These are phyloP conservation scores for Kurtzmaniella quercitrusa DNA, from an alignment of 1,139 yeast genomes.

Conservation along the genomic window DNA sequence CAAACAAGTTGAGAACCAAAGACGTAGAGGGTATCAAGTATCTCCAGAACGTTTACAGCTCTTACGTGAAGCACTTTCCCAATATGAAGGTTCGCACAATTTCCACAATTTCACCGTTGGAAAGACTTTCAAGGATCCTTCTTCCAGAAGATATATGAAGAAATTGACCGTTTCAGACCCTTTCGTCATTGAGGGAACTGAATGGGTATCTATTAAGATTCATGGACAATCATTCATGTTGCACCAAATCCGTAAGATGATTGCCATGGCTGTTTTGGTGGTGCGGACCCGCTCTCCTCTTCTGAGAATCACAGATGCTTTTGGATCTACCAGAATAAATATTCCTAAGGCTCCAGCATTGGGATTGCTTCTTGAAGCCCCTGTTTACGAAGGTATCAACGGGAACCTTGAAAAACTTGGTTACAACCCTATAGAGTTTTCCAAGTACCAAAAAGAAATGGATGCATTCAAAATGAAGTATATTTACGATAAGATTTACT, in stretches of 20 bases:
- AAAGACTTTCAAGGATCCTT: constrained; percentile 79
- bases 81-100: constrained; percentile 84
- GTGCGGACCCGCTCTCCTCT: constrained; percentile 84
- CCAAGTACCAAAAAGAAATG: constrained; percentile 65
- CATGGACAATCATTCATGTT: constrained; percentile 99
- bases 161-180: constrained; percentile 82
- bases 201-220: constrained; percentile 93
- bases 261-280: constrained; percentile 87
- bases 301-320: constrained; percentile 73
- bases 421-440: constrained; percentile 71
- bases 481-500: constrained; percentile 88
- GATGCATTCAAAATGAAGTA: constrained; percentile 81
- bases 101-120: constrained; percentile 95
- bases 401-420: constrained; percentile 68
- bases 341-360: constrained; percentile 98
- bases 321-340: constrained; percentile 68
- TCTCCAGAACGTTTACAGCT: constrained; percentile 55
- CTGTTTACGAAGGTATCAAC: constrained; percentile 87
- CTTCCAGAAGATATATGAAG: constrained; percentile 81
- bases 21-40: constrained; percentile 69
- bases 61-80: constrained; percentile 65
- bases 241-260: constrained; percentile 97
- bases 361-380: constrained; percentile 85
- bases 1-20: constrained; percentile 62
- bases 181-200: constrained; percentile 86